phyloP scores from a whole-genome alignment of 495 filamentous ascomycete species.

The Penicillium paxilli region DNA sequence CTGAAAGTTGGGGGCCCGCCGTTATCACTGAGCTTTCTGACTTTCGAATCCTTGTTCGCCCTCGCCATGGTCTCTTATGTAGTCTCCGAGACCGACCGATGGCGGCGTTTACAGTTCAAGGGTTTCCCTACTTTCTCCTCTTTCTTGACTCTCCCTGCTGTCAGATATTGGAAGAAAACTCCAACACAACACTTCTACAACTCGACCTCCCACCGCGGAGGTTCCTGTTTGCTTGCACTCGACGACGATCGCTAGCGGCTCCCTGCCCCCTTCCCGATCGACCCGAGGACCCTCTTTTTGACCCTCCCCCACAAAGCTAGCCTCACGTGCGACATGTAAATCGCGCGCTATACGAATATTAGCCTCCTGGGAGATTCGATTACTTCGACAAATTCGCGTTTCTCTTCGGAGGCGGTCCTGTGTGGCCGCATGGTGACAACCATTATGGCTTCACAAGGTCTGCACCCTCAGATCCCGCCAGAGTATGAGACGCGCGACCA shows the following conservation, averaged over 20 bases:
- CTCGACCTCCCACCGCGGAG: background rate
- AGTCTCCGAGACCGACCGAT: conserved; percentile 9
- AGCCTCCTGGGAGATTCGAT: background rate
- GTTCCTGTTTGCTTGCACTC: background rate
- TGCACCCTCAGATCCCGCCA: conserved; percentile 50
- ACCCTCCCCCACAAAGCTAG: conserved; percentile 6
- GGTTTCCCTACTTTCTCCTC: background rate
- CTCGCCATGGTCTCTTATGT: conserved; percentile 10
- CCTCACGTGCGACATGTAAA: conserved; percentile 31
- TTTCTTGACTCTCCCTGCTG: background rate
- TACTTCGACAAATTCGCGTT: background rate
- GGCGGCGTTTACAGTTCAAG: background rate
- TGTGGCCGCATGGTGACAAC: conserved; percentile 18
- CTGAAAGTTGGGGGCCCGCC: background rate
- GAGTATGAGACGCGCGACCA: conserved; percentile 49
- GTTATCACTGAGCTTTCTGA: conserved; percentile 12
- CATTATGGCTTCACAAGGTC: conserved; percentile 17
- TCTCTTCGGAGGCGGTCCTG: conserved; percentile 35
- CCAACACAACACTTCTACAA: background rate
- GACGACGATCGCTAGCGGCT: background rate
- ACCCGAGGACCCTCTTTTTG: conserved; percentile 3
- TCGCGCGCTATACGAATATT: background rate
- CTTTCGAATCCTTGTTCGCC: conserved; percentile 8
- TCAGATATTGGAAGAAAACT: background rate
- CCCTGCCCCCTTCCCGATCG: conserved; percentile 3